Evolutionary conservation across 2,329 filamentous ascomycete genomes (phyloP).

Genomic region (Talaromyces sp.): DNA sequence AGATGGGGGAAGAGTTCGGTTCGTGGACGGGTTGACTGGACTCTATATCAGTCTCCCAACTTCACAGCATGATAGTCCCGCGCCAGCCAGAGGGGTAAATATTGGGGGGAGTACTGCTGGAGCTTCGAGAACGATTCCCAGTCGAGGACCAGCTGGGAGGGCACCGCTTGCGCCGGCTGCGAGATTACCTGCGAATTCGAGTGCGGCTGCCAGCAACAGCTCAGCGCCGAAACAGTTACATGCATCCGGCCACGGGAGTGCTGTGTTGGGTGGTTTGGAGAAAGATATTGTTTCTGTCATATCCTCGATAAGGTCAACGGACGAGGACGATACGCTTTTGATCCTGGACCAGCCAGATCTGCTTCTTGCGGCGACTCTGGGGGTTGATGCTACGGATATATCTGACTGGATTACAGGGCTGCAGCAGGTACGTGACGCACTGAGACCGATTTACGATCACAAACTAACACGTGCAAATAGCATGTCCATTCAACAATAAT

Average conservation of each 20-base stretch:
- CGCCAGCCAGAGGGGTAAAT: neutral
- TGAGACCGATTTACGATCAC: neutral
- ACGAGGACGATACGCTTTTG: constrained; percentile 45
- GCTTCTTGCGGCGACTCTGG: constrained; percentile 55
- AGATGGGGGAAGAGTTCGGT: constrained; percentile 58
- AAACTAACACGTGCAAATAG: constrained; percentile 29
- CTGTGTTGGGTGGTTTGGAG: constrained; percentile 29
- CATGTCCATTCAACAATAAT: constrained; percentile 61
- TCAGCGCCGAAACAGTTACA: constrained; percentile 10
- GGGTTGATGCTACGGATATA: constrained; percentile 41
- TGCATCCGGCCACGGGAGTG: constrained; percentile 19
- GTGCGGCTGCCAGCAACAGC: constrained; percentile 14
- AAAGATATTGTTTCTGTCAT: constrained; percentile 29
- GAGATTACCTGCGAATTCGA: neutral
- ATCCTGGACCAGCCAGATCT: constrained; percentile 63
- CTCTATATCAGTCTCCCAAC: constrained; percentile 41
- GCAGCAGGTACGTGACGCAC: constrained; percentile 44
- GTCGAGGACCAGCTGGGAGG: constrained; percentile 13
- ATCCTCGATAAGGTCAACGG: neutral
- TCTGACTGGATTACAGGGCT: constrained; percentile 54
- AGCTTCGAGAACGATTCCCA: constrained; percentile 19
- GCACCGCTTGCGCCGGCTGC: neutral
- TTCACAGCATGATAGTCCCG: neutral
- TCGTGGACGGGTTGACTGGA: constrained; percentile 67
- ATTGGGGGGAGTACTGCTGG: neutral